These are phyloP conservation scores for Gymnopus androsaceus DNA, from an alignment of 1,284 basidiomycete genomes.

Conservation along the genomic window DNA sequence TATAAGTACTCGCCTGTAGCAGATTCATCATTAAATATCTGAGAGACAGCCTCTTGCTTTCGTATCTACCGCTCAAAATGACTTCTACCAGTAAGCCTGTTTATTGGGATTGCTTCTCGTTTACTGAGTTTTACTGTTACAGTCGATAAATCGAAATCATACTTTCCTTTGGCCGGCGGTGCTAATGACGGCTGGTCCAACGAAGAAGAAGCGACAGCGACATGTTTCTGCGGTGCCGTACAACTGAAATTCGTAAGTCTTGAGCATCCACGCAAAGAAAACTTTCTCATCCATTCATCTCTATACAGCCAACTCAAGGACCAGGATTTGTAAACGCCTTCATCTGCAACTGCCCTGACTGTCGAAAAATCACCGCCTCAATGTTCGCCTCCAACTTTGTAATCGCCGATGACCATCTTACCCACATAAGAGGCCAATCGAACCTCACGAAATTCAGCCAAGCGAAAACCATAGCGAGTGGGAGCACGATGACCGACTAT, in stretches of 20 bases:
- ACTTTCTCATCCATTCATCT: no score
- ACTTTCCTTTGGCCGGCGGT: conserved; percentile 16
- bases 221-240: conserved; percentile 23
- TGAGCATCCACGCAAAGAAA: no score
- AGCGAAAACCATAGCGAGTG: background rate
- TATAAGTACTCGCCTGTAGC: no score
- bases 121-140: no score
- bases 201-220: conserved; percentile 22
- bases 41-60: no score
- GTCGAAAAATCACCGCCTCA: conserved; percentile 24
- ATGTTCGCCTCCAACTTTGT: conserved; percentile 25
- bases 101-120: no score
- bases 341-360: conserved; percentile 25
- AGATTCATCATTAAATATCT: no score
- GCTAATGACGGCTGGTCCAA: conserved; percentile 21
- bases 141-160: conserved; percentile 3
- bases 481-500: conserved; percentile 18
- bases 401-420: conserved; percentile 17
- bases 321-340: conserved; percentile 20
- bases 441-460: conserved; percentile 20
- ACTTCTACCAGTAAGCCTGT: no score
- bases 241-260: conserved; percentile 20
- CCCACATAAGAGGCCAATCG: conserved; percentile 19
- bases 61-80: no score
- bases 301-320: conserved; percentile 23